Base-by-base conservation (phyloP, 1,284 basidiomycete species). In the Ceratobasidium sp. region DNA sequence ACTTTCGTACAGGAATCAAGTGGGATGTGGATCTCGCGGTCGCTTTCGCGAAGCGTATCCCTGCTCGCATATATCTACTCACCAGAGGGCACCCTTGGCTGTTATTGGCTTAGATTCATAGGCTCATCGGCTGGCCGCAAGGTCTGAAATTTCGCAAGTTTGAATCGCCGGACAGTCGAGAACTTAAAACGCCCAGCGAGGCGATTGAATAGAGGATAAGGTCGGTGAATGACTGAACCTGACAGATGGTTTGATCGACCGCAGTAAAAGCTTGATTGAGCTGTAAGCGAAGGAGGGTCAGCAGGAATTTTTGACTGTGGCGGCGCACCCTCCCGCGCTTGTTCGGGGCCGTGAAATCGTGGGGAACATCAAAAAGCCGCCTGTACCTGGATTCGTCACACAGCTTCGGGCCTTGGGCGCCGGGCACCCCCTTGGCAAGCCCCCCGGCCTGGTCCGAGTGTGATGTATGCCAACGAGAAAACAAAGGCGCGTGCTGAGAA, bases 121-220 rank as follows among this genome's bases (percentile, higher is more conserved):
- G 10, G 33, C 4, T 7, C 6, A 20, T 18, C 38, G 35, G 41
- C 6, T 5, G 18, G 4, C 60, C 38, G 33, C 38, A 6, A n/a
- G 52, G 52, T 23, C 52, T 54, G n/a, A 54, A 54, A 54, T 41
- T 10, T 41, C 60, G 60, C 60, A n/a, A n/a, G 16, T 35, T 41
- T 10, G 20, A 62, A n/a, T 62, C 60, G 60, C 60, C 60, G 60
- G 62, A n/a, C 20, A 48, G 10, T 48, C 62, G 14, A 65, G 41
- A 65, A 48, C 62, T 27, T 23, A 8, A 48, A 23, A 16, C 3
- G 30, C 44, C 8, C 33, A 41, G 38, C 33, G 60, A 35, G 38
- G 60, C 2, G 38, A 41, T 23, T 14, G n/a, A 20, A n/a, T 1
- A 20, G 16, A 38, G 60, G 60, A 64, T 38, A n/a, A 20, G 14